Conservation (phyloP, 805 yeast genomes). For the Ogataea sp. region DNA sequence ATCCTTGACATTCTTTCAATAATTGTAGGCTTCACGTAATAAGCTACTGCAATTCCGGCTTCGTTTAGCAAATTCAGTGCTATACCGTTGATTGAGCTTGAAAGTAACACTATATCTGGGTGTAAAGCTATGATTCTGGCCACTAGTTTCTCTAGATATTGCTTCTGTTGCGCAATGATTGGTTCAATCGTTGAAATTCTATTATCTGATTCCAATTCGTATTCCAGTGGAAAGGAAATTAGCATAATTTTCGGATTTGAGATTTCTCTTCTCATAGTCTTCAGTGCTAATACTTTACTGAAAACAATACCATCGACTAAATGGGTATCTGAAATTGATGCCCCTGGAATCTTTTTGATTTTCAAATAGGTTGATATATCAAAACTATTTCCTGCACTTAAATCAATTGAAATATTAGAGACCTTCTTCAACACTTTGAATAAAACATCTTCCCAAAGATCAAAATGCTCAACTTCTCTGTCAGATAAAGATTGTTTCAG, state of each 20-base stretch:
- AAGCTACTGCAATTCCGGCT: conserved; percentile 74
- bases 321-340: conserved; percentile 48
- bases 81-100: conserved; percentile 73
- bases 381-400: conserved; percentile 59
- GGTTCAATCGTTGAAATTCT: conserved; percentile 71
- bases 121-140: conserved; percentile 66
- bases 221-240: conserved; percentile 85
- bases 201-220: conserved; percentile 42
- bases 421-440: conserved; percentile 44
- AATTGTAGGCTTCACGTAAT: conserved; percentile 73
- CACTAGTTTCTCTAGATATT: conserved; percentile 74
- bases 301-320: conserved; percentile 75
- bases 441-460: conserved; percentile 54
- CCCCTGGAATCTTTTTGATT: conserved; percentile 78
- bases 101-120: conserved; percentile 75
- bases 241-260: conserved; percentile 69
- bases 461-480: conserved; percentile 41
- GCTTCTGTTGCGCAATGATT: conserved; percentile 79
- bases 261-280: conserved; percentile 62
- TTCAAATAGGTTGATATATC: conserved; percentile 88
- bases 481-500: conserved; percentile 55
- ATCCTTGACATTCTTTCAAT: conserved; percentile 70
- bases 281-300: conserved; percentile 75
- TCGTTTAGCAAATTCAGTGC: conserved; percentile 67
- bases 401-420: conserved; percentile 50